Evolutionary conservation across 441 rosid species (phyloP), one percentile per base, ranked within the genome.

Genomic region (Aleurites moluccanus): DNA sequence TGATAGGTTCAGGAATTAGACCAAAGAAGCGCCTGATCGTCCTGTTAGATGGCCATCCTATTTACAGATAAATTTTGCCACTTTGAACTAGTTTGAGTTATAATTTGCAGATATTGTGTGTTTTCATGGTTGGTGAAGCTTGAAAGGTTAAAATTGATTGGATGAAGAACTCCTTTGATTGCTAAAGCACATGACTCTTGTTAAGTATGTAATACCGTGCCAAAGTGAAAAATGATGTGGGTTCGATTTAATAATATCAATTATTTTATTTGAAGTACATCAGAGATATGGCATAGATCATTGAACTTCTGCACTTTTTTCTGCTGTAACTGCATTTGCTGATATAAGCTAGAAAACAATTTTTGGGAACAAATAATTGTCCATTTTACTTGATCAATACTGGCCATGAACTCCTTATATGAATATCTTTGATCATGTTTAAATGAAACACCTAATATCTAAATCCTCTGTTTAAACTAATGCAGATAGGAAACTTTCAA

Each of bases 1-100:
- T 75, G 95, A 89, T 75, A 86, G 95, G 80, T 92, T 94, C 78
- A 86, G 91, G 81, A 80, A 92, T 85, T 78, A 92, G 82, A 89
- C 92, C 78, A 88, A 85, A 84, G 91, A 92, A 87, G 95, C 88
- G 6, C 92, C 91, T n/a, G 89, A 88, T 44, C 83, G 77, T 78
- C 91, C 95, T 53, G 45, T 88, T 42, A 79, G 81, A 56, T 94
- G 98, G 96, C 98, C 93, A 16, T 94, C 38, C 2, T 69, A 4
- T 20, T 53, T 7, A 7, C 10, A 5, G 28, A 38, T 15, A 16
- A 45, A 35, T 21, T 16, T 68, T 67, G 68, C 30, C 30, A 1
- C 40, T 66, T 65, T 55, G 28, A 38, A 13, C 50, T 4, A 50
- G 44, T 30, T 52, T 21, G 23, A 40, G 50, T 21, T 56, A 40